phyloP scores from a whole-genome alignment of 2,329 filamentous ascomycete genomes.

The Albifimbria verrucaria region DNA sequence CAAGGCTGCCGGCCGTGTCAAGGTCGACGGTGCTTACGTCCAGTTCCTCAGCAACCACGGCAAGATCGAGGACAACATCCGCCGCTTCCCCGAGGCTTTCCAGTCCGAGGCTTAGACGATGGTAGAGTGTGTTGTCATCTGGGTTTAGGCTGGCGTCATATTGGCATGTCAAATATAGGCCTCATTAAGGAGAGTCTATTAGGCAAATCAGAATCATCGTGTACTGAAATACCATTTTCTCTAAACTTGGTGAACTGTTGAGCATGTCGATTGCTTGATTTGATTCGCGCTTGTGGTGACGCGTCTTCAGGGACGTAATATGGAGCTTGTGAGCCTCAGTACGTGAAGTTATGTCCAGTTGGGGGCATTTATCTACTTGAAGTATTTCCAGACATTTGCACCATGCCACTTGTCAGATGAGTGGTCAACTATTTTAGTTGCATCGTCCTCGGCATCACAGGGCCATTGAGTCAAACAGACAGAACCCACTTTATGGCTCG shows the following conservation, averaged over 20 bases:
- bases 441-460: too few relatives aligned
- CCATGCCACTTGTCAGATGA: too few relatives aligned
- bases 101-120: slow-evolving; percentile 48
- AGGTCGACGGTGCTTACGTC: slow-evolving; percentile 98
- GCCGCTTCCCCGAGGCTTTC: slow-evolving; percentile 93
- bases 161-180: slow-evolving; percentile 39
- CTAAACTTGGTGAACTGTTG: background rate
- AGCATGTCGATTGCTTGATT: background rate
- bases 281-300: background rate
- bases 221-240: slow-evolving; percentile 1
- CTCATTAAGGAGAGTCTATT: slow-evolving; percentile 27
- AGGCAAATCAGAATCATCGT: slow-evolving; percentile 31
- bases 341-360: too few relatives aligned
- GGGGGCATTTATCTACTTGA: too few relatives aligned
- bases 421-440: too few relatives aligned
- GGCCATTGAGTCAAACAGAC: background rate
- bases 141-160: slow-evolving; percentile 43
- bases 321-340: too few relatives aligned
- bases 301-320: too few relatives aligned
- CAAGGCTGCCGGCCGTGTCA: slow-evolving; percentile 89
- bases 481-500: background rate
- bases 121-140: slow-evolving; percentile 30
- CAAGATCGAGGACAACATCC: slow-evolving; percentile 79
- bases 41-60: slow-evolving; percentile 98
- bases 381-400: too few relatives aligned